phyloP scores from a whole-genome alignment of 1,284 basidiomycete genomes.

The Cutaneotrichosporon sp. region DNA sequence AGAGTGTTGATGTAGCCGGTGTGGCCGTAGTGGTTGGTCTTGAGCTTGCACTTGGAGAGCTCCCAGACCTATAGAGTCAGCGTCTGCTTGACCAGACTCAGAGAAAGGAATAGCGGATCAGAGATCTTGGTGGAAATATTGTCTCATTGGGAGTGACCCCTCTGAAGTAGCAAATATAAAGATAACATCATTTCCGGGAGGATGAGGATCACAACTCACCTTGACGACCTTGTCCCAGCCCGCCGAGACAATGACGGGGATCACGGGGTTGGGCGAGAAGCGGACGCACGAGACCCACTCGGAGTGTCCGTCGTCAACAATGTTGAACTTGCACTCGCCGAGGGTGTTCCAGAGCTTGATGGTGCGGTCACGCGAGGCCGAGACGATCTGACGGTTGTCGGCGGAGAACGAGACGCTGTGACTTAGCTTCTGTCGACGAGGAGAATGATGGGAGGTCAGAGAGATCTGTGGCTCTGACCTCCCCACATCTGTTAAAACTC shows the following conservation, averaged over 20 bases:
- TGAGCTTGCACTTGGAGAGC: slow-evolving; percentile 98
- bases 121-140: slow-evolving; percentile 69
- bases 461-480: slow-evolving; percentile 70
- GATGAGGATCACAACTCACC: slow-evolving; percentile 57
- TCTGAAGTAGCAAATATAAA: slow-evolving; percentile 82
- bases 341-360: slow-evolving; percentile 99
- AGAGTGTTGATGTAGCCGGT: slow-evolving; percentile 99
- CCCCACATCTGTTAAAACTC: slow-evolving; percentile 21
- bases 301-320: slow-evolving; percentile 95
- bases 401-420: slow-evolving; percentile 82
- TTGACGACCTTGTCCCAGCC: slow-evolving; percentile 99
- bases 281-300: slow-evolving; percentile 99
- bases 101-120: slow-evolving; percentile 50
- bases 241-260: slow-evolving; percentile 97
- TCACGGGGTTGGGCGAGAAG: slow-evolving; percentile 97
- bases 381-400: slow-evolving; percentile 98
- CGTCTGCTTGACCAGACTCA: slow-evolving; percentile 7
- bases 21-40: slow-evolving; percentile 99
- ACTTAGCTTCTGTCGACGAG: slow-evolving; percentile 2
- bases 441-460: slow-evolving; percentile 52
- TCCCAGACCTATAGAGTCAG: slow-evolving; percentile 84
- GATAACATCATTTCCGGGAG: slow-evolving; percentile 52
- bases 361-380: slow-evolving; percentile 90
- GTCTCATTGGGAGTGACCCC: slow-evolving; percentile 64
- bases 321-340: slow-evolving; percentile 99